Evolutionary conservation across 208 protist species (phyloP).

Genomic region (Lotmaria passim): DNA sequence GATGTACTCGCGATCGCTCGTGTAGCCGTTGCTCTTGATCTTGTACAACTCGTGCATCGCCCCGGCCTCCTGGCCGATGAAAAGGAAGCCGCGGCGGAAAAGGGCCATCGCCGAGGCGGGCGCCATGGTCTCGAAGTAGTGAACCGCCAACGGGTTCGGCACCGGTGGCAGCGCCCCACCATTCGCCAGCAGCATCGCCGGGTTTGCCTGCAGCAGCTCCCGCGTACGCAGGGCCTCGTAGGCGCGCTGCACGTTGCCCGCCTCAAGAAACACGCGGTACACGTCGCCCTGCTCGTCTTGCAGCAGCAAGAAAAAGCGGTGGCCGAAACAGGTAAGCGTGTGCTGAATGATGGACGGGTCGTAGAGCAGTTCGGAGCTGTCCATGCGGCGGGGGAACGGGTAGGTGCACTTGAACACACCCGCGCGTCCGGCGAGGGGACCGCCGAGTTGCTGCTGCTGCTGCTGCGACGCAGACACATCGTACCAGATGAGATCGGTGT

Average conservation of each 20-base stretch:
- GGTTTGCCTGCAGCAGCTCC: constrained; percentile 42
- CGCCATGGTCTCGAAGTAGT: constrained; percentile 99
- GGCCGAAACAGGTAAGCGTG: constrained; percentile 73
- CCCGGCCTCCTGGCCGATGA: constrained; percentile 95
- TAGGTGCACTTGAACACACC: constrained; percentile 81
- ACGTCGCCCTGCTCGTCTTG: constrained; percentile 98
- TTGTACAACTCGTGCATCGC: constrained; percentile 94
- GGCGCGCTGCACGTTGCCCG: constrained; percentile 77
- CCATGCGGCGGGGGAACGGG: constrained; percentile 78
- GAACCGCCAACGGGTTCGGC: constrained; percentile 78
- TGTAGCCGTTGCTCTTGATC: constrained; percentile 90
- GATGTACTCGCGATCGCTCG: constrained; percentile 71
- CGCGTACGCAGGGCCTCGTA: constrained; percentile 62
- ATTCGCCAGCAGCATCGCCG: constrained; percentile 16
- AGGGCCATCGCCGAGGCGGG: constrained; percentile 89
- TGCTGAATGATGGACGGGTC: constrained; percentile 91
- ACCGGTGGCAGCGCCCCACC: constrained; percentile 35
- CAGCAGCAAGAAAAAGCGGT: constrained; percentile 95
- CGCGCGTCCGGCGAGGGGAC: constrained; percentile 13
- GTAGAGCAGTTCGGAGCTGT: constrained; percentile 78
- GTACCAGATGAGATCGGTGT: constrained; percentile 95
- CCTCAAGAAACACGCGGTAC: constrained; percentile 93
- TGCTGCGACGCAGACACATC: constrained; percentile 62
- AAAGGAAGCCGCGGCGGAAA: constrained; percentile 96
- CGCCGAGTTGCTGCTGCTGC: constrained; percentile 16